Base-by-base conservation (phyloP, 1,284 basidiomycete genomes). In the Sanghuangporus weigelae region DNA sequence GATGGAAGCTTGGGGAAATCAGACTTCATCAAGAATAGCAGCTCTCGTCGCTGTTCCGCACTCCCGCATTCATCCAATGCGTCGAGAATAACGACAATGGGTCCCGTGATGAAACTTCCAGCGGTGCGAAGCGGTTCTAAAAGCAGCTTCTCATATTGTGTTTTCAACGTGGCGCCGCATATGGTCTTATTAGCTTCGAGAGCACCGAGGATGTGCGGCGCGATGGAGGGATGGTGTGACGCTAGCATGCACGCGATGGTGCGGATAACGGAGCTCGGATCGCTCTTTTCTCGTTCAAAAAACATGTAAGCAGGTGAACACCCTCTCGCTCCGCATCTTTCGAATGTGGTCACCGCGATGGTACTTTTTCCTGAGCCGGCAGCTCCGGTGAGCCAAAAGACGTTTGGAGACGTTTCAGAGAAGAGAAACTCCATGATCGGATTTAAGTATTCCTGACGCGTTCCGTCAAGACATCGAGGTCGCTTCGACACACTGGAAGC, bases 21-120 rank as follows among this genome's bases (percentile, higher is more conserved):
- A 8, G 67, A 67, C 0, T 66, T 67, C 11, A 75, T 49, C 8
- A 73, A 46, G 16, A 38, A 58, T 16, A 77, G 59, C 11, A 75
- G 68, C n/a, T 75, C 73, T 19, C 69, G 63, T 26, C 75, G 73
- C 10, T 66, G 59, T 16, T 44, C n/a, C 2, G 70, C 23, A 21
- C 42, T 50, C 2, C 59, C 59, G 53, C 59, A 58, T 42, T 61
- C 59, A 31, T 61, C 59, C 14, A 61, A 31, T 10, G 54, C 59
- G 21, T 56, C 59, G 36, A 58, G 23, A 16, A 61, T 56, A 2
- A 61, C 26, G 49, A 60, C 57, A 42, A 42, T 42, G 1, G 11
- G 40, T 11, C 10, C 40, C 40, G 2, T 5, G 2, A 11, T n/a
- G 2, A 2, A 11, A 42, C 5, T n/a, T n/a, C 2, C 2, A 6